phyloP scores from a whole-genome alignment of 2,329 filamentous ascomycete genomes.

The Cladosporium sp. region DNA sequence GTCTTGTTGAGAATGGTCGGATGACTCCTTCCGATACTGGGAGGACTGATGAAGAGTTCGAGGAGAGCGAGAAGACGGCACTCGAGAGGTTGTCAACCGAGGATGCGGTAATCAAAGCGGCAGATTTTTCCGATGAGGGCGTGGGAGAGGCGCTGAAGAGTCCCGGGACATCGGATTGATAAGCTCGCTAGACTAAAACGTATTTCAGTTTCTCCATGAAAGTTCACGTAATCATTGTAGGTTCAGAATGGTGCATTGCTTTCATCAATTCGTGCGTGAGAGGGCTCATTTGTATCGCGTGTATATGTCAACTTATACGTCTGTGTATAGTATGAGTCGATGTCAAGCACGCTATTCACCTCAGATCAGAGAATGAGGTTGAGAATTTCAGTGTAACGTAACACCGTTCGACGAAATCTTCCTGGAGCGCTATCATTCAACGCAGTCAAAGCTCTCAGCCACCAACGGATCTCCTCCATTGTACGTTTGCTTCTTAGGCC shows the following conservation, averaged over 20 bases:
- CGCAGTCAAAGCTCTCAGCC: slow-evolving; percentile 16
- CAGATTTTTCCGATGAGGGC: neutral
- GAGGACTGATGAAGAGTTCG: neutral
- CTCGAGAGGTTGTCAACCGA: neutral
- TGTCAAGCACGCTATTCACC: neutral
- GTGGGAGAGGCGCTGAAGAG: neutral
- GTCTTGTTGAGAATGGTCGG: neutral
- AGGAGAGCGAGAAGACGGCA: neutral
- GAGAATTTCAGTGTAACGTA: neutral
- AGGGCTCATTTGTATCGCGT: too few relatives aligned
- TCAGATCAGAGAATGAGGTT: neutral
- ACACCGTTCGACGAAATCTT: neutral
- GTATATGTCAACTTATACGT: neutral
- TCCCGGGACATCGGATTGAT: neutral
- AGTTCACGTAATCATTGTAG: too few relatives aligned
- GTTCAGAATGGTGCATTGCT: too few relatives aligned
- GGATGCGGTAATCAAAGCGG: too few relatives aligned
- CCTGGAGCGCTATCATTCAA: neutral
- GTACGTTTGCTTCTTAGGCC: slow-evolving; percentile 26
- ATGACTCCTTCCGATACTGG: neutral
- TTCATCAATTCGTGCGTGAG: too few relatives aligned
- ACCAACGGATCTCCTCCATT: slow-evolving; percentile 24
- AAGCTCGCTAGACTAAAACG: neutral
- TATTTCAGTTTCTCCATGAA: neutral
- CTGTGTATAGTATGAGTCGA: neutral